phyloP scores from a whole-genome alignment of 2,329 filamentous ascomycete species.

The Colletotrichum sp. region DNA sequence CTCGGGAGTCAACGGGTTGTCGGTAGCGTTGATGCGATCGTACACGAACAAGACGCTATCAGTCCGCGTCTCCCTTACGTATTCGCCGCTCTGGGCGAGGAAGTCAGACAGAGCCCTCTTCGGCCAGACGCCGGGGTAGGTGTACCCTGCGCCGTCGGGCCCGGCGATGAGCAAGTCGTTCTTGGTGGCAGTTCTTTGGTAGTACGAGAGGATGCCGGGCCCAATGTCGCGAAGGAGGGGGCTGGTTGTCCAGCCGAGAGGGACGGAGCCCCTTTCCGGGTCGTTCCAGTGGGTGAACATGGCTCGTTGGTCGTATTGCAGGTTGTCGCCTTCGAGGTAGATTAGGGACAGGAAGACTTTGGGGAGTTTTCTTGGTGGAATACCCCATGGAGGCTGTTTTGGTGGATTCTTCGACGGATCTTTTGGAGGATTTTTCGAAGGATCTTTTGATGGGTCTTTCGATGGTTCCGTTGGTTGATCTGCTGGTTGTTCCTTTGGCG shows the following conservation, averaged over 20 bases:
- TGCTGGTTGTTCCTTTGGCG: not conserved
- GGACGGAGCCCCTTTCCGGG: not conserved
- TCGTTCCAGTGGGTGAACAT: conserved; percentile 10
- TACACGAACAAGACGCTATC: conserved; percentile 1
- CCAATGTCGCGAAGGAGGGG: not conserved
- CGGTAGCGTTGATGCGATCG: not conserved
- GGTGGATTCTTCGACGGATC: not conserved
- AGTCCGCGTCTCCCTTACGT: not conserved
- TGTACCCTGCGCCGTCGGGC: not conserved
- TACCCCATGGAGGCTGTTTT: not conserved
- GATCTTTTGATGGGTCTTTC: not conserved
- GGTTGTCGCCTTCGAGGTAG: conserved; percentile 4
- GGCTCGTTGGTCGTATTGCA: not conserved
- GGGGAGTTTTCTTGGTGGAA: not conserved
- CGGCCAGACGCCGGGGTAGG: not conserved
- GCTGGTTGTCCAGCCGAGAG: conserved; percentile 4
- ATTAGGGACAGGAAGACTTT: not conserved
- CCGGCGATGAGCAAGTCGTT: conserved; percentile 3
- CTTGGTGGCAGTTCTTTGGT: not conserved
- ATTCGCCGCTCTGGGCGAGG: not conserved
- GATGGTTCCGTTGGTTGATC: not conserved
- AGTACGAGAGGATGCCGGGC: not conserved
- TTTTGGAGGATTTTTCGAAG: not conserved
- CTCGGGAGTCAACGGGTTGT: not conserved
- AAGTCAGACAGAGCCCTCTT: not conserved